A percentile compares a stretch with the other conserved stretches of the same genome.
phyloP scores from a whole-genome alignment of 495 filamentous ascomycete genomes.

The Cercophora newfieldiana region DNA sequence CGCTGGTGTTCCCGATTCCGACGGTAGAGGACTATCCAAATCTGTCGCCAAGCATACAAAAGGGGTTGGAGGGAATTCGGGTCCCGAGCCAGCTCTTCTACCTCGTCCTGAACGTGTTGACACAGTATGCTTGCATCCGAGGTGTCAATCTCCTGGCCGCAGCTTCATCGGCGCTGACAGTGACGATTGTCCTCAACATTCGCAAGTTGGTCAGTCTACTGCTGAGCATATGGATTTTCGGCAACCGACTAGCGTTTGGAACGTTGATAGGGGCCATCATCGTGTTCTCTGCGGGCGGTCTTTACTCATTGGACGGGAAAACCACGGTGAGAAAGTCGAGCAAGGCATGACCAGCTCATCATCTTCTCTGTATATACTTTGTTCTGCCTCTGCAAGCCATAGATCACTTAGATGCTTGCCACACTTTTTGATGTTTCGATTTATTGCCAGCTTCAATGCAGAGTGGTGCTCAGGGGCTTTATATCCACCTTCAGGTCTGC shows the following conservation, averaged over 20 bases:
- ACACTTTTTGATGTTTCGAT: neutral
- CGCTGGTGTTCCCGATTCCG: slow-evolving; percentile 43
- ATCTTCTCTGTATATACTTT: neutral
- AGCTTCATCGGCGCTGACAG: slow-evolving; percentile 83
- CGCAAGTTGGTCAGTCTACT: slow-evolving; percentile 90
- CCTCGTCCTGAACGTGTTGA: slow-evolving; percentile 77
- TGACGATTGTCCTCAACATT: slow-evolving; percentile 94
- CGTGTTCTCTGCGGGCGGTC: slow-evolving; percentile 82
- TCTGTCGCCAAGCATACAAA: slow-evolving; percentile 30
- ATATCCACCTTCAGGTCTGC: neutral
- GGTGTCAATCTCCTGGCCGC: slow-evolving; percentile 90
- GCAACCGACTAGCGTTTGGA: slow-evolving; percentile 70
- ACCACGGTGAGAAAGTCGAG: neutral
- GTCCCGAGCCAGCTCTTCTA: slow-evolving; percentile 73
- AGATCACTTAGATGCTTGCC: neutral
- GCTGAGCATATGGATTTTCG: slow-evolving; percentile 90
- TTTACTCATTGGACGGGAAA: slow-evolving; percentile 79
- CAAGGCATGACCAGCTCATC: no score
- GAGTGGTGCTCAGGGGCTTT: neutral
- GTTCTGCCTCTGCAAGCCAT: neutral
- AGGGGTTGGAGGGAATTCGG: slow-evolving; percentile 38
- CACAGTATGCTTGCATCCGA: slow-evolving; percentile 91
- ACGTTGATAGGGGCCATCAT: slow-evolving; percentile 78
- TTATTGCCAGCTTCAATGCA: neutral
- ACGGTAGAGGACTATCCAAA: slow-evolving; percentile 30